Conservation (phyloP, 2,329 filamentous ascomycete genomes). For the Penicillium sp. region DNA sequence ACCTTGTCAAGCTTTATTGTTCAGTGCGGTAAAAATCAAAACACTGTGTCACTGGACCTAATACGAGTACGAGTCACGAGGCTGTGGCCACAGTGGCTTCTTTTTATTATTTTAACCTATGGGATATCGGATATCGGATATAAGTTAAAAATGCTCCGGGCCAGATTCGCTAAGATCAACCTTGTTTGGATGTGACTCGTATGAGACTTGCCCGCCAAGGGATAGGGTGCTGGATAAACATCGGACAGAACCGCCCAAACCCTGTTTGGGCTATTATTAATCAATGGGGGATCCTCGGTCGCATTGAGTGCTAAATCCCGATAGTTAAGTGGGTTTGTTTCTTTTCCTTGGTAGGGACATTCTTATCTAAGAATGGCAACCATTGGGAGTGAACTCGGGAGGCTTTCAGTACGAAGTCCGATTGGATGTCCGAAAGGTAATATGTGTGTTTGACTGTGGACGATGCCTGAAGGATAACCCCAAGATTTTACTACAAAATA, state of each 20-base stretch:
- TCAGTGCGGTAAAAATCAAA: conserved; percentile 15
- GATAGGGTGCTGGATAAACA: conserved; percentile 5
- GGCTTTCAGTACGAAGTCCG: neutral
- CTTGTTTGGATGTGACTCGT: conserved; percentile 7
- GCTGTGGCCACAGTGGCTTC: conserved; percentile 15
- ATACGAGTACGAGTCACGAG: conserved; percentile 22
- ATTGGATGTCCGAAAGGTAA: neutral
- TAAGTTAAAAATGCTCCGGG: neutral
- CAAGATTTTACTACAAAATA: neutral
- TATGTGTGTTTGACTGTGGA: neutral
- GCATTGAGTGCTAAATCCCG: conserved; percentile 10
- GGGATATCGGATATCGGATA: neutral
- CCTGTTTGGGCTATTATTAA: conserved; percentile 4
- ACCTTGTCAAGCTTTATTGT: conserved; percentile 15
- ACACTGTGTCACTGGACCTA: conserved; percentile 13
- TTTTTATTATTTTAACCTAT: neutral
- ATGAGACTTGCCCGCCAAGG: conserved; percentile 4
- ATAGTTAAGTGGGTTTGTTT: conserved; percentile 10
- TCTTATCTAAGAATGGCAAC: neutral
- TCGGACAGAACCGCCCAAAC: conserved; percentile 10
- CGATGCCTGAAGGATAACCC: neutral
- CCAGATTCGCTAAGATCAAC: conserved; percentile 7
- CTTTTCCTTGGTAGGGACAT: neutral
- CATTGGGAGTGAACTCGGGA: neutral
- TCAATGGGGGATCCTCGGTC: conserved; percentile 8